Conservation (phyloP, 2,329 filamentous ascomycete genomes). For the Colletotrichum eleusines region DNA sequence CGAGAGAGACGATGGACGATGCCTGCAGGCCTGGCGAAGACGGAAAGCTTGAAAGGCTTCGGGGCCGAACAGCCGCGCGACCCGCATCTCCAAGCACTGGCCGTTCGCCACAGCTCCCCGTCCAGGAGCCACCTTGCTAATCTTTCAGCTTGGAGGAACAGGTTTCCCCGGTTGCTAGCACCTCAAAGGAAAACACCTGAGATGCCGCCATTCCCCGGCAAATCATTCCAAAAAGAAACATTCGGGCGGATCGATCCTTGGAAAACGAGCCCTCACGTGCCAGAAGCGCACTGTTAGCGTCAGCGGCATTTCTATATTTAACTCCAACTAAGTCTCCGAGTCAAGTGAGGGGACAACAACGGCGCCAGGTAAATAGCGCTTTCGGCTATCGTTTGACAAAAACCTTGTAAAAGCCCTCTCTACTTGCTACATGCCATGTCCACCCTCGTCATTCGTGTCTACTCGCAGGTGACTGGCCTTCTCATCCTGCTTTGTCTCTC, state of each 20-base stretch:
- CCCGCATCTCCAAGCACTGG: no score
- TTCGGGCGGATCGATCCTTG: conserved; percentile 14
- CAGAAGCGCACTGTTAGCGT: conserved; percentile 24
- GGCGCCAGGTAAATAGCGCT: conserved; percentile 24
- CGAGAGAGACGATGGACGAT: no score
- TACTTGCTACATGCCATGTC: background rate
- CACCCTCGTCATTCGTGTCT: conserved; percentile 5
- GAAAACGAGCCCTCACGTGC: background rate
- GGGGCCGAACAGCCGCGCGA: no score
- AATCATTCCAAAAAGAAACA: conserved; percentile 6
- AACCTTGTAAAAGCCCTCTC: conserved; percentile 18
- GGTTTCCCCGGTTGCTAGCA: background rate
- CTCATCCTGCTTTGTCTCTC: conserved; percentile 22
- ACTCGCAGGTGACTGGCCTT: conserved; percentile 1
- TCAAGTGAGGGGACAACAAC: background rate
- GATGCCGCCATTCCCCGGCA: background rate
- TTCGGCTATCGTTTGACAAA: conserved; percentile 26
- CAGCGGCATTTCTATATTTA: conserved; percentile 34
- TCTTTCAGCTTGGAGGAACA: conserved; percentile 4
- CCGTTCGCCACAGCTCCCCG: no score
- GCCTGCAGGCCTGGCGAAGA: no score
- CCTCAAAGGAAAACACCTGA: background rate
- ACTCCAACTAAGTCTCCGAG: conserved; percentile 19
- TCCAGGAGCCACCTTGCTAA: background rate
- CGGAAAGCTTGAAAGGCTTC: no score